Conservation (phyloP, 345 rosid genomes). For the Bruguiera parviflora region DNA sequence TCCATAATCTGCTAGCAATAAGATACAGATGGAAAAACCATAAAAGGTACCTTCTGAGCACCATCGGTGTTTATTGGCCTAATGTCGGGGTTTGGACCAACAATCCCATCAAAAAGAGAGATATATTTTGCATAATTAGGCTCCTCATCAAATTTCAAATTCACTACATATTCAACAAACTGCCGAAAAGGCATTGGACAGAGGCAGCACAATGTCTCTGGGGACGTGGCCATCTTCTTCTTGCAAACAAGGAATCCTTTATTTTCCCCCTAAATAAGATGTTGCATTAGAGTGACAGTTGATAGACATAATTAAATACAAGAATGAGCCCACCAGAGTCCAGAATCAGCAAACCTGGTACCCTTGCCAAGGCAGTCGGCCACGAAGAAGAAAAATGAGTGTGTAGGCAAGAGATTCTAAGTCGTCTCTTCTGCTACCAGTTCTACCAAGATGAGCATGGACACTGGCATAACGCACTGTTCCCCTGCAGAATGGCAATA, state of each 20-base stretch:
- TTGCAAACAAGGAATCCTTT: slow-evolving; percentile 95
- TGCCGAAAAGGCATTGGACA: slow-evolving; percentile 87
- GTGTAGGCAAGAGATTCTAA: slow-evolving; percentile 97
- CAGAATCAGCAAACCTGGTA: slow-evolving; percentile 57
- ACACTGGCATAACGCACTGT: slow-evolving; percentile 97
- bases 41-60: slow-evolving; percentile 74
- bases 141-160: slow-evolving; percentile 93
- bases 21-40: slow-evolving; percentile 3
- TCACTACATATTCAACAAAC: slow-evolving; percentile 89
- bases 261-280: slow-evolving; percentile 76
- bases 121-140: slow-evolving; percentile 90
- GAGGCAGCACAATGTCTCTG: slow-evolving; percentile 82
- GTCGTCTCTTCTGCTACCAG: slow-evolving; percentile 96
- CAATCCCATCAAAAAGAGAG: slow-evolving; percentile 88
- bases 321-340: not conserved
- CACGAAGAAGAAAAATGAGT: slow-evolving; percentile 93
- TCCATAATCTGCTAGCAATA: slow-evolving; percentile 8
- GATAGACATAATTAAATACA: slow-evolving; percentile 1
- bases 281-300: slow-evolving; percentile 11
- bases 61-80: slow-evolving; percentile 97
- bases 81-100: slow-evolving; percentile 89
- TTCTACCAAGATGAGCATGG: slow-evolving; percentile 97
- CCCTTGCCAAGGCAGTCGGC: slow-evolving; percentile 98
- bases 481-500: slow-evolving; percentile 55
- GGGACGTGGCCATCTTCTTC: slow-evolving; percentile 97